Evolutionary conservation across 345 rosid species (phyloP).

Genomic region (Noccaea bulbosa): DNA sequence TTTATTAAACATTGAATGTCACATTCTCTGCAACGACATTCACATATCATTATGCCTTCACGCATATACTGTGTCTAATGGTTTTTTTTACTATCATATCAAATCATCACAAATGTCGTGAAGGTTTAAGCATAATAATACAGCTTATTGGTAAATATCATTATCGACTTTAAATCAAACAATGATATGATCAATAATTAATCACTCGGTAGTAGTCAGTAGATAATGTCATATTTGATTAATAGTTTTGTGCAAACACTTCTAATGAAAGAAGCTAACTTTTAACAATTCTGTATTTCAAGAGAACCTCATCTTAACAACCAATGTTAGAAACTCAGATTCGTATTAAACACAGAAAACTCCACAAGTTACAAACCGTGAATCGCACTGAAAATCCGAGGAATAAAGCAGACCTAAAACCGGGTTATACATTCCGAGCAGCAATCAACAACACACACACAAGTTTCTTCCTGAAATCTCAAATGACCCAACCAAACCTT

Average conservation of each 20-base stretch:
- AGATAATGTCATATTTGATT: background rate
- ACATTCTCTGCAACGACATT: background rate
- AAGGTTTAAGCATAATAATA: background rate
- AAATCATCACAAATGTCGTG: background rate
- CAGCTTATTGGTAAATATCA: background rate
- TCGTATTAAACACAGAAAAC: conserved; percentile 29
- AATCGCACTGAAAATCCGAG: conserved; percentile 12
- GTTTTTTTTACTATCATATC: background rate
- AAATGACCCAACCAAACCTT: conserved; percentile 19
- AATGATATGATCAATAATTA: background rate
- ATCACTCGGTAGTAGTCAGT: background rate
- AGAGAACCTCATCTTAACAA: conserved; percentile 5
- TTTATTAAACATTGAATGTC: background rate
- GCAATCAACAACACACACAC: conserved; percentile 30
- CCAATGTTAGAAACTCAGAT: background rate
- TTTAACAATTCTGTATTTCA: conserved; percentile 1
- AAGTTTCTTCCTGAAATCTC: conserved; percentile 2
- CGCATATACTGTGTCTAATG: background rate
- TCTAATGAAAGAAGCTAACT: background rate
- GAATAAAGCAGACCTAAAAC: conserved; percentile 27
- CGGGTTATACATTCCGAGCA: conserved; percentile 27
- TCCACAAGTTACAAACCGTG: conserved; percentile 35
- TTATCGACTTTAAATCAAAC: background rate
- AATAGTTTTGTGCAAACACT: background rate
- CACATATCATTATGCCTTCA: conserved; percentile 6